Evolutionary conservation across 345 rosid genomes (phyloP).

Genomic region (Lenwebbia sp.): DNA sequence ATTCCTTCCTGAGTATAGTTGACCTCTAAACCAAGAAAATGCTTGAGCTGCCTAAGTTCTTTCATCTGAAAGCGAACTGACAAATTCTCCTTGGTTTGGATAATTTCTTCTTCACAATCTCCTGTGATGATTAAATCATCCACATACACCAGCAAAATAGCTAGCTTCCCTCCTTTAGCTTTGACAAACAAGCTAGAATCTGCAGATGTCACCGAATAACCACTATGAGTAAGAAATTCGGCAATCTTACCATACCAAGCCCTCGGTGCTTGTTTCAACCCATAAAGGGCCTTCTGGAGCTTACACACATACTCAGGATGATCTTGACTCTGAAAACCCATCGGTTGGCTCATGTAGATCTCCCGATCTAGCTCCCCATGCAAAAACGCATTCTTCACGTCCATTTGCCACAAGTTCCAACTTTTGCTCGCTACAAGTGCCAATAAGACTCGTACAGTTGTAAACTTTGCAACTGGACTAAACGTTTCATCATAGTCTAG

Average conservation of each 20-base stretch:
- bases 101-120: not conserved
- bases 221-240: not conserved
- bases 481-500: no score
- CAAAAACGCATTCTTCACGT: no score
- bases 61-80: not conserved
- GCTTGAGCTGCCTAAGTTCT: not conserved
- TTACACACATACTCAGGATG: not conserved
- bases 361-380: no score
- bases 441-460: no score
- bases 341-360: no score
- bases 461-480: no score
- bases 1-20: not conserved
- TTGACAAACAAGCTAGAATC: not conserved
- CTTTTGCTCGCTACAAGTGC: no score
- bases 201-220: not conserved
- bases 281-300: not conserved
- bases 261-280: not conserved
- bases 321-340: not conserved
- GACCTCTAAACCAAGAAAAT: constrained; percentile 1
- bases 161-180: not conserved
- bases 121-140: not conserved
- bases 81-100: not conserved
- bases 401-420: no score
- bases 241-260: constrained; percentile 1
- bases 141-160: not conserved